Conservation (phyloP, 371 early-diverging fungal species). For the Mucor racemosus region DNA sequence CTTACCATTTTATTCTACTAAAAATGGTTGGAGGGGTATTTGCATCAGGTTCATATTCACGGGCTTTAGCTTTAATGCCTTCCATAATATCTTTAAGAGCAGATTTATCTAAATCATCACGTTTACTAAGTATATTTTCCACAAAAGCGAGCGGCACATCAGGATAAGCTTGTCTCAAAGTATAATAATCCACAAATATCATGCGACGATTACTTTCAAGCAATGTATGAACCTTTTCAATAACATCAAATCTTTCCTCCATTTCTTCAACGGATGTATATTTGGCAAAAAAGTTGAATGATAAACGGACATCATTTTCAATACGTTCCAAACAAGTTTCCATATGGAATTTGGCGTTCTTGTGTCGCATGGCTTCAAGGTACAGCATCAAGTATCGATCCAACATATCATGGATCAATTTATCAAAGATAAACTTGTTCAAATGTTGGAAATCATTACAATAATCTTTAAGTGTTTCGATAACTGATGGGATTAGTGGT, state of each 20-base stretch:
- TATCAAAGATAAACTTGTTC: constrained; percentile 84
- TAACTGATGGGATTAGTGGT: constrained; percentile 79
- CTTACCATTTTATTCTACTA: constrained; percentile 55
- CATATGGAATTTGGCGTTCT: constrained; percentile 76
- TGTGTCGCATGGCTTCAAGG: constrained; percentile 83
- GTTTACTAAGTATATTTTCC: constrained; percentile 74
- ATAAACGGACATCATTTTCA: constrained; percentile 62
- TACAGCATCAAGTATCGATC: constrained; percentile 83
- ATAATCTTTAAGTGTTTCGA: constrained; percentile 92
- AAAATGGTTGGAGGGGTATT: constrained; percentile 57
- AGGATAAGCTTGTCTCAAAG: constrained; percentile 77
- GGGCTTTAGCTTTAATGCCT: constrained; percentile 68
- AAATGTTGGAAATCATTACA: constrained; percentile 83
- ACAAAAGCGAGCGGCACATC: constrained; percentile 83
- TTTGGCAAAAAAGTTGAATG: constrained; percentile 70
- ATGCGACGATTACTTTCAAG: constrained; percentile 67
- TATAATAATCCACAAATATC: constrained; percentile 79
- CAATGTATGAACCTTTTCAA: constrained; percentile 74
- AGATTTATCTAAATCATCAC: constrained; percentile 81
- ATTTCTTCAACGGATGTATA: constrained; percentile 69
- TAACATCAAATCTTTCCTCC: constrained; percentile 73
- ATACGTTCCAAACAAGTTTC: constrained; percentile 66
- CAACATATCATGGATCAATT: constrained; percentile 82
- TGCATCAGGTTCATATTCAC: constrained; percentile 63
- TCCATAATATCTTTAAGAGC: constrained; percentile 81